These are phyloP conservation scores for Nemania bipapillata DNA, from an alignment of 2,329 filamentous ascomycete genomes.

Conservation along the genomic window DNA sequence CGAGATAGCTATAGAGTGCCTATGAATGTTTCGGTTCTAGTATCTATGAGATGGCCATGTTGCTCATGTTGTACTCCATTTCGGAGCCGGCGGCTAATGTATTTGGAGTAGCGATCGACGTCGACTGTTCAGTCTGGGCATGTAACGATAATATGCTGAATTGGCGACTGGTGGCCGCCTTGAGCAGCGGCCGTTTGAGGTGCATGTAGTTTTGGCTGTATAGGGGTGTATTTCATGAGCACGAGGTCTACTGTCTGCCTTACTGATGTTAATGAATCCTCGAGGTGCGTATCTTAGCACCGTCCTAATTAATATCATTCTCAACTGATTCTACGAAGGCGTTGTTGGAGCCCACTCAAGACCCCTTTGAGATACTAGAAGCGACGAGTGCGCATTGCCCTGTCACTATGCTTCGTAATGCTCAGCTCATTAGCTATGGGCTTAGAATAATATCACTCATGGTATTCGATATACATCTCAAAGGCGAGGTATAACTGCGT, in stretches of 20 bases:
- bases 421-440: conserved; percentile 9
- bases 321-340: background rate
- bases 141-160: background rate
- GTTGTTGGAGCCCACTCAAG: background rate
- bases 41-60: background rate
- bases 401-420: background rate
- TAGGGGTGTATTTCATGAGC: background rate
- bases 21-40: background rate
- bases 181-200: background rate
- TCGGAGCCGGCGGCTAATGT: conserved; percentile 21
- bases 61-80: background rate
- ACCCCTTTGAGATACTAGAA: background rate
- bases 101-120: conserved; percentile 5
- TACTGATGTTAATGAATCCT: background rate
- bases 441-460: conserved; percentile 19
- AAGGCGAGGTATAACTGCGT: no score
- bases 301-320: conserved; percentile 5
- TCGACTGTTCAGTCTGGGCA: background rate
- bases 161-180: background rate
- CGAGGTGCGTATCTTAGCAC: conserved; percentile 3
- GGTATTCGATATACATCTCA: no score
- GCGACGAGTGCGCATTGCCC: background rate
- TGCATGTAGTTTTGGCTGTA: background rate
- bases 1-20: no score
- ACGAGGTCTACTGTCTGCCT: background rate